Evolutionary conservation across 1,284 basidiomycete species (phyloP).

Genomic region (Gomphus sp.): DNA sequence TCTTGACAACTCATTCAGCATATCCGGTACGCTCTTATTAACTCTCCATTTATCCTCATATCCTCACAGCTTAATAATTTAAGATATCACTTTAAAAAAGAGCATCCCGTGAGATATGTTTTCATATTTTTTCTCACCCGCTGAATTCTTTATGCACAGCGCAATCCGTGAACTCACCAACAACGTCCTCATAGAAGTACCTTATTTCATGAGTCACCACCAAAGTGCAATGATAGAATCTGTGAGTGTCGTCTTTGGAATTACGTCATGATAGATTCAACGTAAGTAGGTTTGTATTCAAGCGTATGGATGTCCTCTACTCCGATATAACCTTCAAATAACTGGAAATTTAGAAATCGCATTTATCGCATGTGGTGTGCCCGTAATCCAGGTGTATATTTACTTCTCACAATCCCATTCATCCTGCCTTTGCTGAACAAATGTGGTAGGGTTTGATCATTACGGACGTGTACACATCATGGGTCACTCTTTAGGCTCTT

Average conservation of each 20-base stretch:
- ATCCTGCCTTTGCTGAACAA: not conserved
- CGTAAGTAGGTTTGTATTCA: conserved; percentile 15
- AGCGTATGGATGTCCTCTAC: conserved; percentile 13
- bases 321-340: not conserved
- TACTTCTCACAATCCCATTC: not conserved
- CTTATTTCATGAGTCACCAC: conserved; percentile 32
- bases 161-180: conserved; percentile 37
- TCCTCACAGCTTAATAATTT: not conserved
- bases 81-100: conserved; percentile 36
- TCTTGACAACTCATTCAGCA: conserved; percentile 34
- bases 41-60: not conserved
- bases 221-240: conserved; percentile 39
- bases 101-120: conserved; percentile 25
- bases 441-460: conserved; percentile 1
- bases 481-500: conserved; percentile 37
- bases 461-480: conserved; percentile 20
- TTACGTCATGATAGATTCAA: not conserved
- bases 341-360: conserved; percentile 19
- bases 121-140: not conserved
- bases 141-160: conserved; percentile 2
- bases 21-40: conserved; percentile 22
- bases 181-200: conserved; percentile 35
- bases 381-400: conserved; percentile 28
- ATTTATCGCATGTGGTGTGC: conserved; percentile 42
- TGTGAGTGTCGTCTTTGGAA: conserved; percentile 17